Percentiles rank a stretch among this genome's conserved stretches.
Evolutionary conservation across 345 rosid genomes (phyloP).

Genomic region (Acer saccharum): DNA sequence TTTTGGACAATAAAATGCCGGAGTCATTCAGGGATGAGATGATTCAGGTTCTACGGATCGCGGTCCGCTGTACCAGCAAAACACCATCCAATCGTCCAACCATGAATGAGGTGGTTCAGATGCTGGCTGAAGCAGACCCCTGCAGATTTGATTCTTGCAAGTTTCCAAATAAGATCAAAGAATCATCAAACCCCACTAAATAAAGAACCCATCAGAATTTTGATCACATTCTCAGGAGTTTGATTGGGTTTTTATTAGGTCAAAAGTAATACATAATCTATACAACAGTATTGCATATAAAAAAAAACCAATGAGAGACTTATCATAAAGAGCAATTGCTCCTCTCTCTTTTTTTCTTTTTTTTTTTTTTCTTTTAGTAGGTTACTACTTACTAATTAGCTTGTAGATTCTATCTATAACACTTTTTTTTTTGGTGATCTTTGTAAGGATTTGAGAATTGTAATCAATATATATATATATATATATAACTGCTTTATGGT

Average conservation of each 20-base stretch:
- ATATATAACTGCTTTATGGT: conserved; percentile 45
- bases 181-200: conserved; percentile 36
- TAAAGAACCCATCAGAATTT: conserved; percentile 38
- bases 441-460: conserved; percentile 26
- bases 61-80: conserved; percentile 70
- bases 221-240: conserved; percentile 16
- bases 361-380: background rate
- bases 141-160: conserved; percentile 48
- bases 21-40: conserved; percentile 69
- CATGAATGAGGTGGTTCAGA: conserved; percentile 86
- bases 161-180: conserved; percentile 54
- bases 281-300: conserved; percentile 20
- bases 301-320: conserved; percentile 24
- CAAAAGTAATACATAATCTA: conserved; percentile 15
- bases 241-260: conserved; percentile 19
- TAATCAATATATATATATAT: background rate
- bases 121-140: conserved; percentile 70
- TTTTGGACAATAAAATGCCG: conserved; percentile 63
- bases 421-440: background rate
- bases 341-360: background rate
- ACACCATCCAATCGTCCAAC: conserved; percentile 73
- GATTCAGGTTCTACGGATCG: conserved; percentile 70
- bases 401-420: conserved; percentile 27
- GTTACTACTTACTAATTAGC: conserved; percentile 26
- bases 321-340: conserved; percentile 16